Evolutionary conservation across 2,329 filamentous ascomycete species (phyloP).

Genomic region (Chaetomium strumarium): DNA sequence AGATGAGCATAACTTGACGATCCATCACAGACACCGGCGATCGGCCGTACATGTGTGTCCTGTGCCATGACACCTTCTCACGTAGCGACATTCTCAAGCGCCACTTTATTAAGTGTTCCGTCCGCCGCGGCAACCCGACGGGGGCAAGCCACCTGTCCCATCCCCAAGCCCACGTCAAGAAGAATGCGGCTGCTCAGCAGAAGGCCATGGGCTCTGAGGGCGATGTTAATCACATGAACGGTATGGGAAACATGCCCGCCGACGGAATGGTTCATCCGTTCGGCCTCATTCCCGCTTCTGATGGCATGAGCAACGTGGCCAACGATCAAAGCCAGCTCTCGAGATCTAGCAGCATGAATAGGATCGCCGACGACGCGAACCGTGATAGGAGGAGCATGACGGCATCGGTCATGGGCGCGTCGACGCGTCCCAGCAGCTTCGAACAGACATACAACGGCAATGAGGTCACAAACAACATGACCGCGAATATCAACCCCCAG

Average conservation of each 20-base stretch:
- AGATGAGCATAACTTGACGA: slow-evolving; percentile 19
- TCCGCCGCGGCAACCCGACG: slow-evolving; percentile 90
- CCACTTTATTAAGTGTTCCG: slow-evolving; percentile 98
- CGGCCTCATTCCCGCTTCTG: slow-evolving; percentile 42
- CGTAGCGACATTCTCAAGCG: slow-evolving; percentile 97
- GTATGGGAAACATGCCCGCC: slow-evolving; percentile 51
- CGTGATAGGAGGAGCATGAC: slow-evolving; percentile 54
- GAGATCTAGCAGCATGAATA: slow-evolving; percentile 54
- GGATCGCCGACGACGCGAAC: slow-evolving; percentile 47
- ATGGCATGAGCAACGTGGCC: slow-evolving; percentile 54
- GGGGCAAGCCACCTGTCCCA: slow-evolving; percentile 92
- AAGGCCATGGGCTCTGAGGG: slow-evolving; percentile 49
- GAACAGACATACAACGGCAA: slow-evolving; percentile 52
- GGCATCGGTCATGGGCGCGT: slow-evolving; percentile 45
- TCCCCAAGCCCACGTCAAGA: slow-evolving; percentile 83
- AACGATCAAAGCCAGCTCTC: slow-evolving; percentile 58
- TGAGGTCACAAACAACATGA: slow-evolving; percentile 56
- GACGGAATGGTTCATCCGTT: slow-evolving; percentile 48
- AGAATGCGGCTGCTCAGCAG: slow-evolving; percentile 54
- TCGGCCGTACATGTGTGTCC: slow-evolving; percentile 94
- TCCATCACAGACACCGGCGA: slow-evolving; percentile 76
- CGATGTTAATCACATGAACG: slow-evolving; percentile 56
- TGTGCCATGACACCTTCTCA: slow-evolving; percentile 97
- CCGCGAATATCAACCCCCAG: slow-evolving; percentile 53
- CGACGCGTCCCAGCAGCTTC: slow-evolving; percentile 37